These are phyloP conservation scores for Ascoidea asiatica DNA, from an alignment of 805 yeast species.

Conservation along the genomic window DNA sequence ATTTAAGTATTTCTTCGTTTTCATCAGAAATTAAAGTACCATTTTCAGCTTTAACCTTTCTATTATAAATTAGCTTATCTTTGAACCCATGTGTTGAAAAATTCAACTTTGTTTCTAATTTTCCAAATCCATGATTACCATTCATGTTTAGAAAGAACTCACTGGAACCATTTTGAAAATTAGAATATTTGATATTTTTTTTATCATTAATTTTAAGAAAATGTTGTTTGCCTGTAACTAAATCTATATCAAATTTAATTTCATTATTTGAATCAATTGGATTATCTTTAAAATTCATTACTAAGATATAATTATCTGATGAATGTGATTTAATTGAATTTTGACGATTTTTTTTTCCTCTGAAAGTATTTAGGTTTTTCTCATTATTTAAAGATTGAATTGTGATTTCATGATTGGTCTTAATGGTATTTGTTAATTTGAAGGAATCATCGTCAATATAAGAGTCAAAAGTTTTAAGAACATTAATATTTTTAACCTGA, in stretches of 20 bases:
- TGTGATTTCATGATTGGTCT: no score
- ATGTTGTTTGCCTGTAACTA: conserved; percentile 8
- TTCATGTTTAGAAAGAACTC: no score
- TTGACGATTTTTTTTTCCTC: no score
- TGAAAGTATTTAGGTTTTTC: background rate
- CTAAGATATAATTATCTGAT: background rate
- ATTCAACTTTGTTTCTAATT: conserved; percentile 2
- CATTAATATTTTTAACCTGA: no score
- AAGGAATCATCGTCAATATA: no score
- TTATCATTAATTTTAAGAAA: conserved; percentile 13
- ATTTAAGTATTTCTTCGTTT: no score
- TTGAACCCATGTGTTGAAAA: background rate
- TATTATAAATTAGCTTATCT: conserved; percentile 10
- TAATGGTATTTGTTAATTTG: no score
- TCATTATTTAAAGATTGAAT: background rate
- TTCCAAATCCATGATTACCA: conserved; percentile 26
- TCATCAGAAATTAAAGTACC: no score
- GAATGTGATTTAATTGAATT: no score
- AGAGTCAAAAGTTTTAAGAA: no score
- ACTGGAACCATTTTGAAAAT: conserved; percentile 20
- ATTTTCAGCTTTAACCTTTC: conserved; percentile 20
- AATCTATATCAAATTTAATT: background rate
- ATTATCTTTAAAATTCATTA: background rate
- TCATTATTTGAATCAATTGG: background rate
- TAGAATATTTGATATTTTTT: conserved; percentile 27